These are phyloP conservation scores for Ordospora pajunii DNA, from an alignment of 371 early-diverging fungal genomes.

Conservation along the genomic window DNA sequence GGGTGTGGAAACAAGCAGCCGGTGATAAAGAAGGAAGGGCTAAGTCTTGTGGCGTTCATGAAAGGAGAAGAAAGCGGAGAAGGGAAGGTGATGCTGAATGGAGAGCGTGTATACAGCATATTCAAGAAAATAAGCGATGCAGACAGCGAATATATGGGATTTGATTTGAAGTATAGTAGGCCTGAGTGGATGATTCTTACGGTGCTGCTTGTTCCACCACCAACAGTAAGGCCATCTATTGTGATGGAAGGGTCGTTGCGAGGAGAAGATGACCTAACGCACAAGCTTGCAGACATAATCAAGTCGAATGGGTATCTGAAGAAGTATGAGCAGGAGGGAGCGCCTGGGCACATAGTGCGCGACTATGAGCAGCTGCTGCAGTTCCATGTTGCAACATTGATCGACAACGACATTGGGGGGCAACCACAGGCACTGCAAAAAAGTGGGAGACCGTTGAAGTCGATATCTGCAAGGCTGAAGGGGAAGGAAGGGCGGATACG, in stretches of 20 bases:
- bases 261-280: constrained; percentile 93
- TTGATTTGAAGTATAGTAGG: constrained; percentile 77
- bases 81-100: constrained; percentile 65
- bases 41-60: constrained; percentile 68
- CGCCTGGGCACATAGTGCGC: constrained; percentile 79
- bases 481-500: constrained; percentile 98
- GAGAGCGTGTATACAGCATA: constrained; percentile 70
- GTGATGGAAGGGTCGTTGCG: constrained; percentile 80
- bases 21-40: constrained; percentile 73
- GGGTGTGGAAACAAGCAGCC: constrained; percentile 84
- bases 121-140: constrained; percentile 79
- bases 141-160: constrained; percentile 77
- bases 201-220: constrained; percentile 88
- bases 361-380: constrained; percentile 88
- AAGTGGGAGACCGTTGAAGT: constrained; percentile 87
- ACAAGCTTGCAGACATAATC: constrained; percentile 80
- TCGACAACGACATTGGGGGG: constrained; percentile 95
- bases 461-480: constrained; percentile 89
- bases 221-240: constrained; percentile 94
- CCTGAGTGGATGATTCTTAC: constrained; percentile 97
- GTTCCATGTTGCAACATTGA: constrained; percentile 93
- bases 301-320: constrained; percentile 83
- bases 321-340: constrained; percentile 81
- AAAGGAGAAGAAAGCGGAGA: constrained; percentile 59
- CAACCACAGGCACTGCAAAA: constrained; percentile 87